Evolutionary conservation across 257 asterid species (phyloP), one percentile per base, ranked within the genome.

Genomic region (Ajuga chamaepitys): DNA sequence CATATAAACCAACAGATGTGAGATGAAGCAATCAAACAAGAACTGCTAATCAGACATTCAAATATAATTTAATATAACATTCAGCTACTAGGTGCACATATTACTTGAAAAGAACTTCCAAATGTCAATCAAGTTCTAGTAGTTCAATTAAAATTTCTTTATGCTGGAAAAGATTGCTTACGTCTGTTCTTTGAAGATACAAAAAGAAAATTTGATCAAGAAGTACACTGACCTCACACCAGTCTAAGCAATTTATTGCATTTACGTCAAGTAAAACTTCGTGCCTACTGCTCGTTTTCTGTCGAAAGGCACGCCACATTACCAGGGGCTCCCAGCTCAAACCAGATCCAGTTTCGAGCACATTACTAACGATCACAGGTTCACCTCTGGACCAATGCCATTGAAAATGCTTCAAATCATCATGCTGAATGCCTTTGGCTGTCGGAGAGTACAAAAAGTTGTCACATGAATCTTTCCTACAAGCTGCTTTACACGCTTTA

Each of bases 251-350:
- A 83, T 80, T 82, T 60, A 93, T 69, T 28, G 91, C 94, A 48
- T 74, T 69, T 60, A 85, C 85, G 54, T 81, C 78, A 66, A 84
- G 73, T 52, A 81, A 83, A 21, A n/a, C 16, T 20, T 71, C 74
- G 67, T 71, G 95, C 8, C 80, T 82, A 11, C 30, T n/a, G 51
- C 75, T 78, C 44, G 72, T 65, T 58, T 63, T 75, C 75, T 84
- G 94, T 55, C 98, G 91, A 53, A 77, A 77, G 40, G 95, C 97
- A 73, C 98, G 95, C 96, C 97, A 93, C 96, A 93, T 93, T 70
- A 93, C 98, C 98, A 85, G 87, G 14, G 98, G 98, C 68, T 93
- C 97, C 98, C 98, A 93, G 79, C 98, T 93, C 88, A 89, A 79
- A 52, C 98, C 98, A 65, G 45, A 24, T 9, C 94, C 75, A 38